Evolutionary conservation across 805 yeast species (phyloP), one percentile per base, ranked within the genome.

Genomic region (Sugiyamaella smithiae): DNA sequence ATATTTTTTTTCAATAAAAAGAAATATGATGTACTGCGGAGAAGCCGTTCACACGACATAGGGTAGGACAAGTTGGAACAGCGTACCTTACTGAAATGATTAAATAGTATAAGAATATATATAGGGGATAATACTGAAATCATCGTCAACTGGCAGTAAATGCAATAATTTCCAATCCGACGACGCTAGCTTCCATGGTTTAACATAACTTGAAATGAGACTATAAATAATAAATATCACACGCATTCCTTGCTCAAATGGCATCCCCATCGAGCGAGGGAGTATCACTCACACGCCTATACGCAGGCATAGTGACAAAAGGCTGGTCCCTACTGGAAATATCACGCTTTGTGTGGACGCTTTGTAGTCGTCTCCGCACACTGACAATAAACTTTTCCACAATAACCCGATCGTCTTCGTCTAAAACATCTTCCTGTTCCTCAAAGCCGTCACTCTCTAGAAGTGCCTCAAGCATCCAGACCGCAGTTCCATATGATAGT

Each of bases 381-480:
- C 95, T 84, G 48, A 79, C 78, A 56, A 89, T 84, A 61, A 90
- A 88, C 65, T 81, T 81, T 63, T 84, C 88, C 44, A 91, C 88
- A 66, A 86, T 84, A 38, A 74, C 77, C 45, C 71, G 71, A 65
- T 91, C 98, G 43, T 83, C 88, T 3, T 72, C 76, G 60, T 87
- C 95, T 50, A 90, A 70, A 20, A 56, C 60, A 17, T 66, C 70
- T 9, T 53, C 63, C 29, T 59, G 60, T 8, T 57, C 61, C 25
- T 67, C 71, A 31, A 68, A 66, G 8, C 56, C 61, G 25, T 67
- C 71, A 29, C 68, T 66, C 51, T 85, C 91, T 46, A 89, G 67
- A 23, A 91, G 70, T 0, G 96, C 88, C 62, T 88, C 95, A 60
- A 91, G 71, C 97, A 91, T 88, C 97, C 97, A 91, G 45, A 91